Percentiles rank a stretch among this genome's conserved stretches.
phyloP scores from a whole-genome alignment of 2,329 filamentous ascomycete genomes.

The Elsinoe australis region DNA sequence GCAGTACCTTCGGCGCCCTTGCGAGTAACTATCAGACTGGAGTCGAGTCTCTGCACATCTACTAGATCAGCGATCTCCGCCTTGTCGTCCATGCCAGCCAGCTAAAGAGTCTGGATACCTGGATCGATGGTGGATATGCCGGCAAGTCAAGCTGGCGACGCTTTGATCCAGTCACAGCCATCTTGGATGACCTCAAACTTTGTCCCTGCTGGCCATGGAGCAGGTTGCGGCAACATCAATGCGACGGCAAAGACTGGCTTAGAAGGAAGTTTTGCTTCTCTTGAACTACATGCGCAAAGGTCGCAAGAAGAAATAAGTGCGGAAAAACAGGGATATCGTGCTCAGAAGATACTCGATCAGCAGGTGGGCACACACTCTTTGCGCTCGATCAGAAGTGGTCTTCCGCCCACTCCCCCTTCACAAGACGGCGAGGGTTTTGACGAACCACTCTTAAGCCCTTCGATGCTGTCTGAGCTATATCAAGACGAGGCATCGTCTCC shows the following conservation, averaged over 20 bases:
- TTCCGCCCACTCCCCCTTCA: slow-evolving; percentile 41
- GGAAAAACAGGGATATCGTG: not conserved
- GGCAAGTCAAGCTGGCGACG: slow-evolving; percentile 8
- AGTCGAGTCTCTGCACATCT: too few species aligned
- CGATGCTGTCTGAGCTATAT: slow-evolving; percentile 26
- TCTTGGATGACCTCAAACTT: not conserved
- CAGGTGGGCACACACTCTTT: slow-evolving; percentile 7
- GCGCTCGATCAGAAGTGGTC: slow-evolving; percentile 23
- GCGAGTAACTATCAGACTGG: too few species aligned
- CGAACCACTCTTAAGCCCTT: slow-evolving; percentile 24
- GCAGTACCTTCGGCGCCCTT: not conserved
- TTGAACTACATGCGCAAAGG: not conserved
- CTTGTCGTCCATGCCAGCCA: not conserved
- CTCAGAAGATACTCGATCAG: not conserved
- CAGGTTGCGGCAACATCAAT: not conserved
- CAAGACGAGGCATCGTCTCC: slow-evolving; percentile 35
- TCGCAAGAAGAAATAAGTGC: not conserved
- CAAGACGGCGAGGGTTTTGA: slow-evolving; percentile 23
- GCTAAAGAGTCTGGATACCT: slow-evolving; percentile 7
- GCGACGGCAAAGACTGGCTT: not conserved
- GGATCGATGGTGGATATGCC: slow-evolving; percentile 14
- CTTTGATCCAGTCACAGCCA: slow-evolving; percentile 10
- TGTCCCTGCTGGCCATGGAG: slow-evolving; percentile 8
- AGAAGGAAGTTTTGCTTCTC: slow-evolving; percentile 4
- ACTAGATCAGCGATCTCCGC: not conserved